Conservation (phyloP, 768 basidiomycete species). For the Xerocomellus chrysenteron region DNA sequence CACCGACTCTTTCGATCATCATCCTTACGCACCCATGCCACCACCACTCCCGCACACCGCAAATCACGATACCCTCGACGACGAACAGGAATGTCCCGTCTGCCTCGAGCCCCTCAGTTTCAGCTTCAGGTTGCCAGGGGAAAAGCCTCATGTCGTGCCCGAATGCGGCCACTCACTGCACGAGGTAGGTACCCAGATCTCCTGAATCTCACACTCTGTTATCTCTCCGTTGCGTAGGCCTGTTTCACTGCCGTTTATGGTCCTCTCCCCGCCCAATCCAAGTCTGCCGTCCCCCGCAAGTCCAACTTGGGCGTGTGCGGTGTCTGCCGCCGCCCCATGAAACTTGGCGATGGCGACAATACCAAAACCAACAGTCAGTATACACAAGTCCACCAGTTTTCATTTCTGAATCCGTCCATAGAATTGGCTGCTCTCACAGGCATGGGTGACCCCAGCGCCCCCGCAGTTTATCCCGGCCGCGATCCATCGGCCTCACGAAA, state of each 20-base stretch:
- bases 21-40: slow-evolving; percentile 62
- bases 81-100: slow-evolving; percentile 92
- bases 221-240: slow-evolving; percentile 50
- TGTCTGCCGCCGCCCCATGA: slow-evolving; percentile 96
- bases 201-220: background rate
- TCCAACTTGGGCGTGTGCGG: slow-evolving; percentile 93
- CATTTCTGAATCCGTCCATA: slow-evolving; percentile 33
- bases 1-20: slow-evolving; percentile 41
- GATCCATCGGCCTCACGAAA: slow-evolving; percentile 46
- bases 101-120: slow-evolving; percentile 95
- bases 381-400: background rate
- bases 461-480: slow-evolving; percentile 67
- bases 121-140: slow-evolving; percentile 89
- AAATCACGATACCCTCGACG: slow-evolving; percentile 57
- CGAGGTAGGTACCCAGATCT: slow-evolving; percentile 50
- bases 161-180: slow-evolving; percentile 99
- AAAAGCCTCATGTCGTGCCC: slow-evolving; percentile 96
- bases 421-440: slow-evolving; percentile 95
- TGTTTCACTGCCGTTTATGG: slow-evolving; percentile 98
- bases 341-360: slow-evolving; percentile 83
- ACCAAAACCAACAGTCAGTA: slow-evolving; percentile 83
- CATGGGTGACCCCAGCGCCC: slow-evolving; percentile 62
- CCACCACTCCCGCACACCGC: slow-evolving; percentile 75
- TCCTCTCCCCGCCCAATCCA: slow-evolving; percentile 63
- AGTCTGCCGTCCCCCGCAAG: slow-evolving; percentile 58